Base-by-base conservation (phyloP, 2,329 filamentous ascomycete genomes). In the Arthrobotrys megalospora region DNA sequence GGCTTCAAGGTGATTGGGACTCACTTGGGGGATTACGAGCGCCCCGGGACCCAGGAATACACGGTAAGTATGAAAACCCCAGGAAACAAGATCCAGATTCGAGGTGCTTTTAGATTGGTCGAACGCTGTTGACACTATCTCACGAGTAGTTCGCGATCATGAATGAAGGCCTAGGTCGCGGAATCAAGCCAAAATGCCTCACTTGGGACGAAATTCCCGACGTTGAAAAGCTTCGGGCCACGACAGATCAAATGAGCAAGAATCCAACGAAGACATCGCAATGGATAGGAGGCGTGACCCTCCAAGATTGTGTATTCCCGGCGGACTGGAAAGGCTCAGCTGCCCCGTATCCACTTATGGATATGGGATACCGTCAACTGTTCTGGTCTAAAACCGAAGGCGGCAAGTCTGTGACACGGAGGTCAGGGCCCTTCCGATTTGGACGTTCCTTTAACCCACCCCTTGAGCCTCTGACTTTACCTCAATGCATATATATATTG, bases 271-370 rank as follows among this genome's bases (percentile, higher is more conserved):
- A 58, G 32, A 36, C 28, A 6, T 58, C 36, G 36, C 7, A 36
- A 12, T 58, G 52, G 52, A 32, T 58, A 1, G 52, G 52, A 21
- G 52, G 32, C 6, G 32, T 58, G 32, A 58, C 52, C 1, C 3
- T 58, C 32, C 52, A 58, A 38, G 32, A 58, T 21, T 58, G 52
- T 11, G 32, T 32, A 12, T 38, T 58, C 10, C 52, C 52, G 11
- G 7, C 6, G 3, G 10, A 21, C 32, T 36, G 14, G 52, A 58
- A 58, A n/a, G 12, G 6, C 7, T 36, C 32, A 3, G 32, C 1
- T 2, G 36, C n/a, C n/a, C n/a, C 52, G 2, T 5, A 19, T 21
- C 32, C 32, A 12, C 52, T 36, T 38, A 36, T 14, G 8, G 52
- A 58, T 0, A 36, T 32, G 12, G 32, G 28, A 2, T 58, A 21